Evolutionary conservation across 108 stramenopile species (phyloP), one percentile per base, ranked within the genome.

Genomic region (Conticribra guillardii): DNA sequence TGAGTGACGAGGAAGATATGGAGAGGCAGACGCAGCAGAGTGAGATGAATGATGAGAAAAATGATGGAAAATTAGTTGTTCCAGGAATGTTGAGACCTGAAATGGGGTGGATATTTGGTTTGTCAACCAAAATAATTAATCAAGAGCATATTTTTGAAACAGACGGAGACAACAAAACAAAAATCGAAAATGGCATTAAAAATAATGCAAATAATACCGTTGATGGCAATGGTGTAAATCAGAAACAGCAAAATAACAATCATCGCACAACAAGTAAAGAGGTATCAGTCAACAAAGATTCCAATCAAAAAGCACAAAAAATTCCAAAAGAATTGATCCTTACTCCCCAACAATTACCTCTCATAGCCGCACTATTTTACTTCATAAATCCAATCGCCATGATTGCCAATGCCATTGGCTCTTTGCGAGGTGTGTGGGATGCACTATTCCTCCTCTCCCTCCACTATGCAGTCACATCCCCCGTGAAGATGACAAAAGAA

Each of bases 381-480:
- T 86, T 68, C 30, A 55, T 61, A 54, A 86, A 85, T 73, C 89
- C 89, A 33, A 74, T 85, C 28, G 64, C 86, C 16, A 65, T 74
- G n/a, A 23, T 90, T 18, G 57, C 86, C 28, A 64, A 62, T 21
- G 41, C 60, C 41, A 69, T 45, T 44, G 50, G 54, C 33, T 89
- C 84, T 31, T 56, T 78, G 16, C 85, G 83, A 72, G 75, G 74
- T 56, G 7, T 89, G 1, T 79, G 74, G 59, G 71, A 67, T 46
- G 64, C 84, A 23, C 66, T 86, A 11, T 33, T 85, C 9, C 57
- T 87, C 7, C 29, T 65, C 11, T 72, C 76, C 31, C 31, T 89
- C 0, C 72, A 76, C 26, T 76, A 81, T 41, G 65, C 72, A 3
- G 68, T 67, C 34, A 56, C 54, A 0, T 51, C 71, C 16, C 41